Evolutionary conservation across 2,329 filamentous ascomycete species (phyloP), one percentile per base, ranked within the genome.

Genomic region (Colletotrichum australisinense): DNA sequence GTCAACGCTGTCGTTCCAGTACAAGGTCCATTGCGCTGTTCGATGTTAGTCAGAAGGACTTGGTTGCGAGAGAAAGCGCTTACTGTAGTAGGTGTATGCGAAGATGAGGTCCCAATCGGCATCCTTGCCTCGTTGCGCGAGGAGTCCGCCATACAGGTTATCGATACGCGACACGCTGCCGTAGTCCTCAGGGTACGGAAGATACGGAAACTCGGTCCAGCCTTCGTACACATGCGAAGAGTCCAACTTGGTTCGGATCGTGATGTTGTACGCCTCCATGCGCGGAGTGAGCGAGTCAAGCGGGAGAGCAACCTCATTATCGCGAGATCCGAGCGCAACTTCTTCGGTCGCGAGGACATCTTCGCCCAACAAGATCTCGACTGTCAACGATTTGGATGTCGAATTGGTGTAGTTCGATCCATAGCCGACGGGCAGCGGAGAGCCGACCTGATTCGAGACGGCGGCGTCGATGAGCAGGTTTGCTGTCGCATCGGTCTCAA

Each of bases 81-180:
- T 84, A 88, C 16, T 86, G 83, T 32, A 88, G 75, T 59, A 87
- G 86, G 87, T 22, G 60, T 76, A 53, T 79, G 76, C 9, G 69
- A 78, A 1, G 84, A 84, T 7, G 78, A 78, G 9, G 77, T 72
- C 64, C 82, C 86, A 62, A 79, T 81, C 75, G 83, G 83, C 19
- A 83, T 78, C 19, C 22, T 71, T 70, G 14, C 71, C 71, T 3
- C 71, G 28, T 38, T 73, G 71, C 35, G 71, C 71, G 4, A 70
- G 56, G 3, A 88, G 75, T 0, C 84, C 84, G 22, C 86, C 85
- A 38, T 83, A 80, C 11, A 86, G 75, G 71, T 86, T 82, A 75
- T 88, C 86, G 16, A 88, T 80, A 75, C 83, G 84, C 3, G 84
- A 83, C 2, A 84, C 82, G 77, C 85, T 87, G 32, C 85, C 85